phyloP scores from a whole-genome alignment of 805 yeast genomes.

The Barnettozyma salicaria region DNA sequence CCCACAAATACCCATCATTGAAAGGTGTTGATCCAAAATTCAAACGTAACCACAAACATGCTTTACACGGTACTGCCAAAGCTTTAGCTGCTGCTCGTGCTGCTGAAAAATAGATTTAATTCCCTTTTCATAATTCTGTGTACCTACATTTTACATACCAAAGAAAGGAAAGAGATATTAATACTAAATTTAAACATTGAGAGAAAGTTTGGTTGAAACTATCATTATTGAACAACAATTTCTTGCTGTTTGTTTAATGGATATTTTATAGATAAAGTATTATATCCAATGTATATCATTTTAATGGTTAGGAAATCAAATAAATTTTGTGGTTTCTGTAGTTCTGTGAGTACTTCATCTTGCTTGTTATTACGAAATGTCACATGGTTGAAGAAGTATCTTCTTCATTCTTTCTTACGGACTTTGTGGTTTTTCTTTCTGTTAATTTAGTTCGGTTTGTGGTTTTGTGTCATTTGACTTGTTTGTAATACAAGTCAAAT shows the following conservation, averaged over 20 bases:
- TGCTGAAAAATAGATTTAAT: constrained; percentile 26
- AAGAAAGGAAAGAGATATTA: constrained; percentile 1
- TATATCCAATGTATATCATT: constrained; percentile 23
- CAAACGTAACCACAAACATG: constrained; percentile 99
- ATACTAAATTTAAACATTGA: background rate
- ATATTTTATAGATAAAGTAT: constrained; percentile 5
- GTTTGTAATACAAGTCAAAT: too few species aligned
- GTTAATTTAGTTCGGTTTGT: too few species aligned
- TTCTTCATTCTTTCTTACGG: too few species aligned
- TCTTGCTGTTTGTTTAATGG: constrained; percentile 15
- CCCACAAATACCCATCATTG: constrained; percentile 96
- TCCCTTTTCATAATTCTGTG: background rate
- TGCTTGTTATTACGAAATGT: too few species aligned
- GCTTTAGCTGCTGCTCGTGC: constrained; percentile 82
- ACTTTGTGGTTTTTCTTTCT: too few species aligned
- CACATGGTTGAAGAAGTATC: too few species aligned
- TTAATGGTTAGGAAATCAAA: constrained; percentile 18
- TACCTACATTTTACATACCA: background rate
- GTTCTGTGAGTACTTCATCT: too few species aligned
- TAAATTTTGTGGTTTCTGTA: background rate
- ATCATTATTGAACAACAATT: too few species aligned
- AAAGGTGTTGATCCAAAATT: constrained; percentile 99
- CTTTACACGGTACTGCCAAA: constrained; percentile 95
- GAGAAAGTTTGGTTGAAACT: constrained; percentile 1
- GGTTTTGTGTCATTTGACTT: constrained; percentile 4